Base-by-base conservation (phyloP, 78 protist genomes). In the Carpediemonas membranifera region DNA sequence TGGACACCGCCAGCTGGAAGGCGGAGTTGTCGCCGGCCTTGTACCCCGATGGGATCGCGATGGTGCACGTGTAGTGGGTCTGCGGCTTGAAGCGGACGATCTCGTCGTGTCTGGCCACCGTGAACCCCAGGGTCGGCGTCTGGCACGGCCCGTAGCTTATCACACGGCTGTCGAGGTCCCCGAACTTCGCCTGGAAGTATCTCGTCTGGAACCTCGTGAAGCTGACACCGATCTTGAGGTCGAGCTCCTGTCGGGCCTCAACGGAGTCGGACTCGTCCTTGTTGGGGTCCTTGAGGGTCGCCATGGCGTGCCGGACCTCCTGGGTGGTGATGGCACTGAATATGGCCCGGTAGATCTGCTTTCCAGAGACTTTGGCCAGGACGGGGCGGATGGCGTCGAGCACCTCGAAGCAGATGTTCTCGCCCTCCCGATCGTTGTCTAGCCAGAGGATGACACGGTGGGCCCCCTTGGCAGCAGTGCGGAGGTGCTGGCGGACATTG, bases 341-440 rank as follows among this genome's bases (percentile, higher is more conserved):
- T 24, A 37, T 56, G 5, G 83, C 84, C 0, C 88, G 52, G 13
- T 0, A 31, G 24, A 79, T 64, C n/a, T 18, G 31, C 1, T 15
- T 47, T 21, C 0, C n/a, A n/a, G 37, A 19, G 9, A 30, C 28
- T 2, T 51, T 11, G 19, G 36, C 31, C 37, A 19, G 63, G 0
- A 28, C 7, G 27, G 1, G 31, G n/a, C 0, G 7, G 27, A 58
- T 1, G 41, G 44, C 55, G 25, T 61, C 1, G 24, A 66, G 30
- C 25, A 66, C 28, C 72, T 87, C 92, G 68, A 76, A 87, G 70
- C 81, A 55, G 34, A 87, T 87, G 70, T 83, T 83, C 62, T 87
- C 89, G 33, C 92, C 92, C 68, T 87, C 92, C 3, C 81, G 39
- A 72, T 87, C 92, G 63, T 78, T 78, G 64, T 87, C 92, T 27